Evolutionary conservation across 805 yeast genomes (phyloP).

Genomic region (Isabelozyma pseudorhagii): DNA sequence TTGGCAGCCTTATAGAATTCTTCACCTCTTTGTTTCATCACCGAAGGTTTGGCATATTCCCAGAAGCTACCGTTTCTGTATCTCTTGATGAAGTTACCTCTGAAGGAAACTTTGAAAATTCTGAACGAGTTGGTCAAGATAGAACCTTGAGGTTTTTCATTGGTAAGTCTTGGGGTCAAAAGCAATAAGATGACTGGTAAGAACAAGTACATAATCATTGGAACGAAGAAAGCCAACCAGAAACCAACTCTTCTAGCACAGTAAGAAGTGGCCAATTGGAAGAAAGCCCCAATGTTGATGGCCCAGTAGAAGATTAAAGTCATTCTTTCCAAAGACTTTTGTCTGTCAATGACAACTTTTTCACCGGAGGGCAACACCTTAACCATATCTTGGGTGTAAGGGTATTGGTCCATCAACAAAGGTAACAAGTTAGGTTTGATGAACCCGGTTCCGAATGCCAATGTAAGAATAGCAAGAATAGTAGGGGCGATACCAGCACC

Average conservation of each 20-base stretch:
- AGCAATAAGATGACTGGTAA: constrained; percentile 26
- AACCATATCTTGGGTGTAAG: constrained; percentile 57
- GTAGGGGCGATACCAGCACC: constrained; percentile 40
- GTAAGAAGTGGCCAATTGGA: constrained; percentile 50
- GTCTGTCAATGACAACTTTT: constrained; percentile 55
- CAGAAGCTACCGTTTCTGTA: constrained; percentile 38
- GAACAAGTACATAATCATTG: constrained; percentile 29
- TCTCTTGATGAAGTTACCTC: constrained; percentile 43
- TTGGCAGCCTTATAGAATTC: constrained; percentile 29
- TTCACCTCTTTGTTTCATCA: constrained; percentile 43
- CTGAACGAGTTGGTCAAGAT: constrained; percentile 42
- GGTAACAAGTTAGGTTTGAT: constrained; percentile 54
- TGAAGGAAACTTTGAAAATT: constrained; percentile 39
- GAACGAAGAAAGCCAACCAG: constrained; percentile 54
- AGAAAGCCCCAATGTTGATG: constrained; percentile 54
- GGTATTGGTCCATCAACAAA: constrained; percentile 44
- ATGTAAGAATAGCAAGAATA: constrained; percentile 34
- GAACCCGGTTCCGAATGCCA: constrained; percentile 49
- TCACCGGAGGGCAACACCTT: constrained; percentile 59
- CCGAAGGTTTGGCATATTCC: constrained; percentile 47
- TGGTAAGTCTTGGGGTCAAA: constrained; percentile 27
- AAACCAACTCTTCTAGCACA: constrained; percentile 50
- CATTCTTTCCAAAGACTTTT: constrained; percentile 40
- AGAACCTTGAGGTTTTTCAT: constrained; percentile 42
- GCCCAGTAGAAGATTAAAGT: constrained; percentile 52